phyloP scores from a whole-genome alignment of 257 asterid genomes.

The Nicotiana undulata region DNA sequence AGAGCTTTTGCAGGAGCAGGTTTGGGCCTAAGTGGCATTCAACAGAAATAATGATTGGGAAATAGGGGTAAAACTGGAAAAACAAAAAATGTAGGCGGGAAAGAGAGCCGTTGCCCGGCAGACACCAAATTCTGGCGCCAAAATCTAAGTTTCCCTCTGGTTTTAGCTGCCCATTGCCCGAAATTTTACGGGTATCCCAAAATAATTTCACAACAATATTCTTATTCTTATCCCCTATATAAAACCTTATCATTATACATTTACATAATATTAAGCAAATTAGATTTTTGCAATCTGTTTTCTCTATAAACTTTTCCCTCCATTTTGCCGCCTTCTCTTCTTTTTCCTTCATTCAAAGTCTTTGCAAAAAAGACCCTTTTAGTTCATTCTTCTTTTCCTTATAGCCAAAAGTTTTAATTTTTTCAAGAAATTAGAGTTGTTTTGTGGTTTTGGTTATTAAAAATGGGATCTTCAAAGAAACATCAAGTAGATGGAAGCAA shows the following conservation, averaged over 20 bases:
- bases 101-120: conserved; percentile 39
- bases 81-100: conserved; percentile 8
- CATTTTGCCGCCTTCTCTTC: conserved; percentile 54
- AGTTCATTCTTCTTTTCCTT: conserved; percentile 17
- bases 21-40: not conserved
- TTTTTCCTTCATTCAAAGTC: conserved; percentile 17
- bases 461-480: conserved; percentile 62
- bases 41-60: not conserved
- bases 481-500: conserved; percentile 40
- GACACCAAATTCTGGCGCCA: conserved; percentile 52
- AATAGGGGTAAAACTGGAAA: not conserved
- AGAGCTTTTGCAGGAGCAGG: not conserved
- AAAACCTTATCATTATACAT: not conserved
- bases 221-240: not conserved
- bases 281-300: not conserved
- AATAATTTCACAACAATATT: not conserved
- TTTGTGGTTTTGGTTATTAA: not conserved
- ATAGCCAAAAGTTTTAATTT: not conserved
- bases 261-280: not conserved
- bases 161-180: conserved; percentile 35
- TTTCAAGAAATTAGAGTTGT: not conserved
- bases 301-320: conserved; percentile 10
- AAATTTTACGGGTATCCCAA: conserved; percentile 37
- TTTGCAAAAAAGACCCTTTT: conserved; percentile 24
- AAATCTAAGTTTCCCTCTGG: not conserved